phyloP scores from a whole-genome alignment of 441 rosid species.

The Adansonia madagascariensis region DNA sequence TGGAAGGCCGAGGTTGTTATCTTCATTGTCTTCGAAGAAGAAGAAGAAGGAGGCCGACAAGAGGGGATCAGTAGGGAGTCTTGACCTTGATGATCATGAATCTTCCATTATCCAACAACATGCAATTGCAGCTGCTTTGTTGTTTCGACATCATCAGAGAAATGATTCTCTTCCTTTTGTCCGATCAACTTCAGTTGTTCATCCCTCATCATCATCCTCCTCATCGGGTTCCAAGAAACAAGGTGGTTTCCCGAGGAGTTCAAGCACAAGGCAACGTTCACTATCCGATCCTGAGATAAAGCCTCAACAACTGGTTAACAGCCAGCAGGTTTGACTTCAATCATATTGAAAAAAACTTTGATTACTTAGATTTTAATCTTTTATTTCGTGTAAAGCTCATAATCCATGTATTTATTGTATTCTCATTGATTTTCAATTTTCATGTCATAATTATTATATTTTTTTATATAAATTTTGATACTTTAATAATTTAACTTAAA shows the following conservation, averaged over 20 bases:
- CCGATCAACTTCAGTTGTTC: not conserved
- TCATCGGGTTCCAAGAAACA: not conserved
- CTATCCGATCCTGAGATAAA: not conserved
- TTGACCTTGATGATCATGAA: not conserved
- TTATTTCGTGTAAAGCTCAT: too few relatives aligned
- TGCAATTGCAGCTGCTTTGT: not conserved
- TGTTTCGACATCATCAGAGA: not conserved
- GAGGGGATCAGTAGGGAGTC: too few relatives aligned
- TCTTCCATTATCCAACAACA: not conserved
- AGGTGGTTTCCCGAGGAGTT: not conserved
- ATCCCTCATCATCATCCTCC: too few relatives aligned
- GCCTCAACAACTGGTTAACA: not conserved
- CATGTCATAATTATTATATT: too few relatives aligned
- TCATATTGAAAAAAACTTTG: too few relatives aligned
- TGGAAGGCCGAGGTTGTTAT: not conserved
- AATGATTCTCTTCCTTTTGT: slow-evolving; percentile 2
- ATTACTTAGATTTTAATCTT: too few relatives aligned
- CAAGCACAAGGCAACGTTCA: slow-evolving; percentile 9
- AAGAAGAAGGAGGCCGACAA: not conserved
- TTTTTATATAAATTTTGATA: too few relatives aligned
- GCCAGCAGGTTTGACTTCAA: not conserved
- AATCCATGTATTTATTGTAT: too few relatives aligned
- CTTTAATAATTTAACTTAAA: too few relatives aligned
- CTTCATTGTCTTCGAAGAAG: not conserved
- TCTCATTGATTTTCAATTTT: too few relatives aligned